Evolutionary conservation across 2,329 filamentous ascomycete genomes (phyloP).

Genomic region (Ophiostoma quercus): DNA sequence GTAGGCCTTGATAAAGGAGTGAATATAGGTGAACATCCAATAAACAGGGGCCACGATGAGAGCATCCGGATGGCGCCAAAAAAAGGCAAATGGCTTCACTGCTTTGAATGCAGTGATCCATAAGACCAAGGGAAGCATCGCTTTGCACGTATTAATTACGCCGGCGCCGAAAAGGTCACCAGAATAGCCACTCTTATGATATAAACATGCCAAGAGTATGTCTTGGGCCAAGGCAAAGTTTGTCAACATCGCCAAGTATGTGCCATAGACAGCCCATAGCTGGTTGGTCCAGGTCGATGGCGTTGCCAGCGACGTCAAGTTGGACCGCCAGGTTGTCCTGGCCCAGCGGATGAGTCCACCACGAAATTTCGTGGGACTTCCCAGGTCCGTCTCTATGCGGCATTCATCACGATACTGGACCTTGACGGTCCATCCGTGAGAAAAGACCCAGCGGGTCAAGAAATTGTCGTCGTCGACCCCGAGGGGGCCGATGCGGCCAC

Average conservation of each 20-base stretch:
- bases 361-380: constrained; percentile 43
- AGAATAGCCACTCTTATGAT: constrained; percentile 23
- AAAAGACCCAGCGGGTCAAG: constrained; percentile 50
- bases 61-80: constrained; percentile 48
- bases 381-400: constrained; percentile 49
- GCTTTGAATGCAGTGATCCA: constrained; percentile 54
- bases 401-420: constrained; percentile 49
- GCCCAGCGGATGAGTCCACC: constrained; percentile 53
- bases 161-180: neutral
- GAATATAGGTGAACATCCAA: constrained; percentile 52
- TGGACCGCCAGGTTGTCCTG: constrained; percentile 54
- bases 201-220: constrained; percentile 36
- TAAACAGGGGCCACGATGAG: constrained; percentile 45
- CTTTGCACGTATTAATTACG: neutral
- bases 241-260: constrained; percentile 49
- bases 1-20: constrained; percentile 54
- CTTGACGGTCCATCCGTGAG: constrained; percentile 47
- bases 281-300: constrained; percentile 40
- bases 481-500: constrained; percentile 42
- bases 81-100: constrained; percentile 52
- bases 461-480: constrained; percentile 59
- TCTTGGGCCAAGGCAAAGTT: constrained; percentile 56
- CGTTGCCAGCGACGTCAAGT: constrained; percentile 44
- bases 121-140: constrained; percentile 27
- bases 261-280: constrained; percentile 51